A percentile compares a stretch with the other conserved stretches of the same genome.
Evolutionary conservation across 768 basidiomycete species (phyloP).

Genomic region (Kwoniella dendrophila): DNA sequence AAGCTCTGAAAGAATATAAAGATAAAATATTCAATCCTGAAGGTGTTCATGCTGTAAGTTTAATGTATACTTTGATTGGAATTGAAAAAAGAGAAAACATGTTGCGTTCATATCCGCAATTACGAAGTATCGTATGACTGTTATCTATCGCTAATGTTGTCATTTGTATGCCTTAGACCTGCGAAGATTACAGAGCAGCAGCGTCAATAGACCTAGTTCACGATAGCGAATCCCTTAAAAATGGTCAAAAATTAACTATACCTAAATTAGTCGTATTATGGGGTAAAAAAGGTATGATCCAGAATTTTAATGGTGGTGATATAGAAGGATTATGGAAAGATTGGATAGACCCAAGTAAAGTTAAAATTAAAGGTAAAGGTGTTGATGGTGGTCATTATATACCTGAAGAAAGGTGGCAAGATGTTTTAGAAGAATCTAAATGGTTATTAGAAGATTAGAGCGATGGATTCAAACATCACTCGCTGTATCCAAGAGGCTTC

Average conservation of each 20-base stretch:
- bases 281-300: conserved; percentile 45
- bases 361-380: conserved; percentile 21
- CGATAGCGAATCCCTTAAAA: conserved; percentile 35
- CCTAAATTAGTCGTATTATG: conserved; percentile 35
- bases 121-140: not conserved
- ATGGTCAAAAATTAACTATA: conserved; percentile 27
- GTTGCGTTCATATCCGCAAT: not conserved
- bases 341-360: conserved; percentile 21
- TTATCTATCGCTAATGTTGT: not conserved
- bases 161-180: conserved; percentile 19
- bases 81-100: not conserved
- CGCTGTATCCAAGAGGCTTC: no score
- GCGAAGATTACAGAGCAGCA: conserved; percentile 55
- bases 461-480: not conserved
- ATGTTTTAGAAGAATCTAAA: conserved; percentile 32
- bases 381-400: conserved; percentile 47
- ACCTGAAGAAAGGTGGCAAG: conserved; percentile 41
- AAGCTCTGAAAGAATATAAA: conserved; percentile 35
- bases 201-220: conserved; percentile 52
- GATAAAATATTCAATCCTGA: conserved; percentile 22
- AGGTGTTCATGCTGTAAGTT: conserved; percentile 37
- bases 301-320: conserved; percentile 8
- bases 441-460: conserved; percentile 21
- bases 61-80: not conserved
- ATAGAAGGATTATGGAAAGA: conserved; percentile 33